Conservation (phyloP, 2,329 filamentous ascomycete species). For the Zarea fungicola region DNA sequence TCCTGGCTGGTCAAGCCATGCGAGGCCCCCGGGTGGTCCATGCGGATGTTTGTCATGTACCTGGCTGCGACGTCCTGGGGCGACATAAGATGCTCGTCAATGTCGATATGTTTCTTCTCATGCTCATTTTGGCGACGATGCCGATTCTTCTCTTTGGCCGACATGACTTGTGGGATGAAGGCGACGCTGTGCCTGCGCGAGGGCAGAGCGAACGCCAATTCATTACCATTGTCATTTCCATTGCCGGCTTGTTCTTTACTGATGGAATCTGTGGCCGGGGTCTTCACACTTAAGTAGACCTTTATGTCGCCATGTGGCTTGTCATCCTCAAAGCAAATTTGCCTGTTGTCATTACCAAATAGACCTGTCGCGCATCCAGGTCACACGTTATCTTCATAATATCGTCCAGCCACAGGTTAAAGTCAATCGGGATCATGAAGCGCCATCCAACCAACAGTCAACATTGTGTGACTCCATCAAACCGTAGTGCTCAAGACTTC, state of each 20-base stretch:
- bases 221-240: not conserved
- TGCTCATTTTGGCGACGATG: not conserved
- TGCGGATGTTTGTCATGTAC: not conserved
- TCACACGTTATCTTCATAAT: no score
- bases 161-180: not conserved
- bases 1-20: not conserved
- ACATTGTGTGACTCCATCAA: no score
- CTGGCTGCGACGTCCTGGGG: not conserved
- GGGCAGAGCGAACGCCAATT: not conserved
- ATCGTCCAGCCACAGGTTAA: no score
- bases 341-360: no score
- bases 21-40: not conserved
- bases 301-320: no score
- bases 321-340: no score
- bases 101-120: not conserved
- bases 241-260: not conserved
- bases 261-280: not conserved
- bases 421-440: no score
- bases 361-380: no score
- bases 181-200: not conserved
- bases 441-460: no score
- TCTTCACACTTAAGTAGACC: no score
- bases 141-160: not conserved
- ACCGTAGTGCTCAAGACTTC: no score
- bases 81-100: not conserved